Conservation (phyloP, 495 filamentous ascomycete species). For the Aspergillus incahuasiensis region DNA sequence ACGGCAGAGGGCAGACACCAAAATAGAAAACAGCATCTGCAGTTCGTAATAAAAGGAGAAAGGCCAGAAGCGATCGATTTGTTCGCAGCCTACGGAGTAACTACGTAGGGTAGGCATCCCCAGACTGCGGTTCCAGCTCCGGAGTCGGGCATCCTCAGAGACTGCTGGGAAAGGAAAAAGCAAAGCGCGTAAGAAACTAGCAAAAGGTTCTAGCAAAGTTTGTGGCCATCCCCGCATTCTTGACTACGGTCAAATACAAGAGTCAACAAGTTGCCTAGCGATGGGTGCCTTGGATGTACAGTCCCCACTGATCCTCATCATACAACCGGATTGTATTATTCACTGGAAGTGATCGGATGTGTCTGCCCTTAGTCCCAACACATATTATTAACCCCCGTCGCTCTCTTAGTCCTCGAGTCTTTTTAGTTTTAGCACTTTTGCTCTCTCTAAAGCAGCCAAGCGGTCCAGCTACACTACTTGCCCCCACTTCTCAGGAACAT, state of each 20-base stretch:
- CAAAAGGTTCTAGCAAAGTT: slow-evolving; percentile 7
- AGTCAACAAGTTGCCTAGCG: not conserved
- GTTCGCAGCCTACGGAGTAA: not conserved
- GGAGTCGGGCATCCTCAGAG: slow-evolving; percentile 10
- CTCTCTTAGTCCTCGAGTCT: not conserved
- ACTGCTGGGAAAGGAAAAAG: slow-evolving; percentile 5
- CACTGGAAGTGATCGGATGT: slow-evolving; percentile 13
- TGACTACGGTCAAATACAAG: not conserved
- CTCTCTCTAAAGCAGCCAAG: slow-evolving; percentile 10
- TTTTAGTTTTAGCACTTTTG: not conserved
- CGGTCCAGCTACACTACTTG: not conserved
- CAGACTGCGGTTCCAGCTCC: slow-evolving; percentile 2
- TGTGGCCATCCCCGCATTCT: slow-evolving; percentile 18
- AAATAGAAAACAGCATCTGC: not conserved
- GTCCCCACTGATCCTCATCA: slow-evolving; percentile 16
- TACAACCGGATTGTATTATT: slow-evolving; percentile 11
- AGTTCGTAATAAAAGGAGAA: slow-evolving; percentile 11
- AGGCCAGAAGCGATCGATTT: not conserved
- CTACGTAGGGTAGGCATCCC: too few species aligned
- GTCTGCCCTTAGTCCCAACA: not conserved
- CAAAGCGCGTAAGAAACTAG: not conserved
- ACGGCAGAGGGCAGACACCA: not conserved
- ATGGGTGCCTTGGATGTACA: slow-evolving; percentile 3
- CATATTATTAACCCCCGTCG: not conserved
- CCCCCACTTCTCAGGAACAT: slow-evolving; percentile 15